phyloP scores from a whole-genome alignment of 257 asterid genomes.

The Parsonsia alboflavescens region DNA sequence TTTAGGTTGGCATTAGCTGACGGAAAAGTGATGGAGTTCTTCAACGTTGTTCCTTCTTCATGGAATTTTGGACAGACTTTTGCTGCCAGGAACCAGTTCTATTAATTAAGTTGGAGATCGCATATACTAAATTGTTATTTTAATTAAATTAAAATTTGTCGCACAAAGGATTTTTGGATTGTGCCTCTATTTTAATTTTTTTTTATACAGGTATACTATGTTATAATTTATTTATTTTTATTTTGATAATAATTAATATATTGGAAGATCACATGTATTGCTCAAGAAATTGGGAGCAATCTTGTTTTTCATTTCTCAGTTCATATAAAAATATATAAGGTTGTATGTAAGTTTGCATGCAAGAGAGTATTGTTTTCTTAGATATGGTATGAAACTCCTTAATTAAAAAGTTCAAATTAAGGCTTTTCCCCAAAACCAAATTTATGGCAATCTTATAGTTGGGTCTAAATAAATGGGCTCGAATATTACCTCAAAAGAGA shows the following conservation, averaged over 20 bases:
- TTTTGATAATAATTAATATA: background rate
- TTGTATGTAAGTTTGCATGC: too few relatives aligned
- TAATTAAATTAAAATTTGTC: background rate
- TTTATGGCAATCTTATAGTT: too few relatives aligned
- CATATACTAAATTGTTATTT: background rate
- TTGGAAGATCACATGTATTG: background rate
- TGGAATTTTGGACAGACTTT: conserved; percentile 76
- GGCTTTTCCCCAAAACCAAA: too few relatives aligned
- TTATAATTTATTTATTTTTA: background rate
- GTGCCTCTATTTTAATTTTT: background rate
- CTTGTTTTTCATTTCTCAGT: background rate
- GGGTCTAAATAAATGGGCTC: too few relatives aligned
- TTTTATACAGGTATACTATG: background rate
- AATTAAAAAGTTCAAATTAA: too few relatives aligned
- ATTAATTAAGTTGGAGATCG: background rate
- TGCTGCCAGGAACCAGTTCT: conserved; percentile 21
- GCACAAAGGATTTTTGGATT: background rate
- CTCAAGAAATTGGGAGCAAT: background rate
- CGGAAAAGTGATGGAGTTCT: conserved; percentile 34
- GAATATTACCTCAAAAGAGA: too few relatives aligned
- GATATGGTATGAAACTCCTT: too few relatives aligned
- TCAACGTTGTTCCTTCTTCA: conserved; percentile 51
- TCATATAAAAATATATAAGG: too few relatives aligned
- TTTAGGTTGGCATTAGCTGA: conserved; percentile 40
- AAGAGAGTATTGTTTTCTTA: too few relatives aligned